Evolutionary conservation across 331 rosid species (phyloP).

Genomic region (Quercus phellos): DNA sequence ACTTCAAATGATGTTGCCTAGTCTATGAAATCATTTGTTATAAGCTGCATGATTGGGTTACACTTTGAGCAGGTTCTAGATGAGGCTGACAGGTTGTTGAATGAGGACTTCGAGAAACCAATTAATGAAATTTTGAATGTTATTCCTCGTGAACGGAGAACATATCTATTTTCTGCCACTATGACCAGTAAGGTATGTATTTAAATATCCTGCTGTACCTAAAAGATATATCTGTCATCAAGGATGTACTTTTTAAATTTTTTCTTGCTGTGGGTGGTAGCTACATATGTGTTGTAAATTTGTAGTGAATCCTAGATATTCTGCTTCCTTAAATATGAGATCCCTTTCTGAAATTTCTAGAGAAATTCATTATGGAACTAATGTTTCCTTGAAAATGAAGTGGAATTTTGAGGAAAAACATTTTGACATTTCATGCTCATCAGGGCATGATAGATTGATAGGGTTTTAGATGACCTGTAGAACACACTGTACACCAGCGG

Average conservation of each 20-base stretch:
- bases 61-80: conserved; percentile 69
- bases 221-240: no score
- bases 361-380: no score
- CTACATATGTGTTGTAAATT: no score
- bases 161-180: conserved; percentile 89
- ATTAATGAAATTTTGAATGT: conserved; percentile 63
- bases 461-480: no score
- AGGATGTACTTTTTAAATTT: no score
- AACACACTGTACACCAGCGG: no score
- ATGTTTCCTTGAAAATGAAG: background rate
- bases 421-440: background rate
- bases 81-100: conserved; percentile 87
- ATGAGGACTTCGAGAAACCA: conserved; percentile 77
- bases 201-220: background rate
- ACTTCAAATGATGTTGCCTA: no score
- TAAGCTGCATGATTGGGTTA: conserved; percentile 18
- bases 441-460: background rate
- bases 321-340: conserved; percentile 1
- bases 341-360: background rate
- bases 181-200: conserved; percentile 84
- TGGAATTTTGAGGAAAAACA: background rate
- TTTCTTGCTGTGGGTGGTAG: no score
- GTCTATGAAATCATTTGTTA: no score
- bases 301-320: background rate
- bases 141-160: conserved; percentile 71